Evolutionary conservation across 2,329 filamentous ascomycete species (phyloP).

Genomic region (Stylonectria norvegica): DNA sequence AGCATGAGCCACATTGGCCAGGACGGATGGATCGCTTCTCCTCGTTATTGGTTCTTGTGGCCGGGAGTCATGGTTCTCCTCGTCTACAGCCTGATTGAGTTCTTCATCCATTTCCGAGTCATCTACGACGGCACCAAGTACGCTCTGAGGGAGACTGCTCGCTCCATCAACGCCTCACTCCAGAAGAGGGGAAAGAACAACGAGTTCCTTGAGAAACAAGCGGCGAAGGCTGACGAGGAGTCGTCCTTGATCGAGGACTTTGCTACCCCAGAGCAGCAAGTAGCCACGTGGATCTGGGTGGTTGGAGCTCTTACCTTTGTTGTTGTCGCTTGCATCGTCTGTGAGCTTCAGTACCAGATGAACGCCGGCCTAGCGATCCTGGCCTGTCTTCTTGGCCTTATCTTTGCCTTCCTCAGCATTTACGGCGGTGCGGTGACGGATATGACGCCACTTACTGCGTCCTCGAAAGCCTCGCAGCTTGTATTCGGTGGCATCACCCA

Average conservation of each 20-base stretch:
- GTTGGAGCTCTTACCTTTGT: slow-evolving; percentile 46
- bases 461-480: slow-evolving; percentile 66
- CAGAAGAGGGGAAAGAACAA: slow-evolving; percentile 31
- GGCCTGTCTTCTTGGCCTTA: slow-evolving; percentile 52
- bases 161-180: slow-evolving; percentile 30
- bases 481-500: slow-evolving; percentile 63
- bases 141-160: slow-evolving; percentile 29
- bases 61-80: slow-evolving; percentile 44
- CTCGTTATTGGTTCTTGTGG: slow-evolving; percentile 43
- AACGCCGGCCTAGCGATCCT: slow-evolving; percentile 54
- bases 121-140: slow-evolving; percentile 35
- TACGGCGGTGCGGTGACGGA: slow-evolving; percentile 52
- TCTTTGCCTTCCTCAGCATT: slow-evolving; percentile 55
- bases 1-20: slow-evolving; percentile 29
- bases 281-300: slow-evolving; percentile 53
- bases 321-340: slow-evolving; percentile 50
- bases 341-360: slow-evolving; percentile 52
- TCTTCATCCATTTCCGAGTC: slow-evolving; percentile 38
- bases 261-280: slow-evolving; percentile 41
- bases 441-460: slow-evolving; percentile 62
- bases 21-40: slow-evolving; percentile 32
- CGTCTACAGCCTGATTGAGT: slow-evolving; percentile 39
- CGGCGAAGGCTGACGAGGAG: slow-evolving; percentile 31
- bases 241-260: slow-evolving; percentile 38
- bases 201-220: slow-evolving; percentile 35